Evolutionary conservation across 1,139 yeast species (phyloP), one percentile per base, ranked within the genome.

Genomic region (Yamadazyma atmosphaerica): DNA sequence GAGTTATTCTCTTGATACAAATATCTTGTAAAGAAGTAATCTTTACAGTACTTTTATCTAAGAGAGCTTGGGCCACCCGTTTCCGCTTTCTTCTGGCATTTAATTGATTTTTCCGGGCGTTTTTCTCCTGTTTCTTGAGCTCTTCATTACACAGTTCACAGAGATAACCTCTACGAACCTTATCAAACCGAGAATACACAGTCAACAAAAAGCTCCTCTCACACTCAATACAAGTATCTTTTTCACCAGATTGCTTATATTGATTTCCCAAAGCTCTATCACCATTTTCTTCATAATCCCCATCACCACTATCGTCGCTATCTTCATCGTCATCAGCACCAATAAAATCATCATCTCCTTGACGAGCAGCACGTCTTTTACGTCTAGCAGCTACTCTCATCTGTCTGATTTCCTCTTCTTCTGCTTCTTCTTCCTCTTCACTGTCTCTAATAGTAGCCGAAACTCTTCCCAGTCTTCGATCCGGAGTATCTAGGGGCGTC

Each of bases 11-110:
- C 35, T 71, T 65, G 44, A 92, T 85, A 54, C 97, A 87, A 25
- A 85, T 58, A 49, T 89, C 96, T 57, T 89, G 97, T 32, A 92
- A 65, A 14, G 82, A 69, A 3, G 95, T 86, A 2, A 89, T 64
- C 36, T 66, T 69, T 21, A 77, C 79, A 18, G 77, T 79, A 38
- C 81, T 73, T 52, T 81, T 76, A 52, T 92, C 90, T 40, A 92
- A 69, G 34, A 92, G 67, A 2, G 96, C 95, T 43, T 83, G 86
- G 0, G 98, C 97, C 27, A 85, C 68, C 61, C 79, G 80, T 65
- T 84, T 86, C 42, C 95, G 75, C 53, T 77, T 77, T 55, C 82
- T 83, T 38, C 95, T 71, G 11, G 88, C 86, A 41, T 77, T 76
- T 21, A 79, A 51, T 56, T 76, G 83, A 58, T 69, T 79, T 50